Base-by-base conservation (phyloP, 106 monocot genomes). In the Acorus gramineus region DNA sequence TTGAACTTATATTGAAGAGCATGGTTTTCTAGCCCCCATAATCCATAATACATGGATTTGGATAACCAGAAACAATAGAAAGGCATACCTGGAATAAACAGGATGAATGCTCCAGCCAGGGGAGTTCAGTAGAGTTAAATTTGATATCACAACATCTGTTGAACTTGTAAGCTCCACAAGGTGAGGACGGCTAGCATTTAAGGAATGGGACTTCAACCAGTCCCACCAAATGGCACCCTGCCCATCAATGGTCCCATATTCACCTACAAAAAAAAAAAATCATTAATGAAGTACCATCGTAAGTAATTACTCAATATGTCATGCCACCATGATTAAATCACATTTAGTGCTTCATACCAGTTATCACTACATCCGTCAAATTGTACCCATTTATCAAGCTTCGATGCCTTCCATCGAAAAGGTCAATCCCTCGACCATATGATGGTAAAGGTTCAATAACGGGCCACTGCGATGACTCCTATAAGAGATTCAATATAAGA, bases 141-240 rank as follows among this genome's bases (percentile, higher is more conserved):
- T 87, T 46, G 92, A 92, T 56, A 92, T 73, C 7, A 78, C 57
- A 61, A 92, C 57, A 50, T 79, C 55, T 8, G 51, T 61, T 3
- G 76, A 92, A 64, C 73, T 72, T 53, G 78, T 63, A 62, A 92
- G 69, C 50, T 92, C 92, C 52, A 92, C 58, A 53, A 92, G 71
- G 59, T 87, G 80, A 60, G 87, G 87, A 5, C 84, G 77, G 14
- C 82, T 87, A 45, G 73, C 76, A 52, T 87, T 92, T 42, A 87
- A 59, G 54, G 67, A 73, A 56, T 68, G 73, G 14, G 87, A 82
- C 0, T 6, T 60, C 55, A 76, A 76, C 84, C 77, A 85, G 2
- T 81, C 78, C 92, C 92, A 92, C 92, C 92, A 92, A 49, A 87
- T 62, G 6, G 75, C 70, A 47, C 92, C 92, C 50, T 85, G 87